phyloP scores from a whole-genome alignment of 768 basidiomycete species.

The Serpula lacrymans region DNA sequence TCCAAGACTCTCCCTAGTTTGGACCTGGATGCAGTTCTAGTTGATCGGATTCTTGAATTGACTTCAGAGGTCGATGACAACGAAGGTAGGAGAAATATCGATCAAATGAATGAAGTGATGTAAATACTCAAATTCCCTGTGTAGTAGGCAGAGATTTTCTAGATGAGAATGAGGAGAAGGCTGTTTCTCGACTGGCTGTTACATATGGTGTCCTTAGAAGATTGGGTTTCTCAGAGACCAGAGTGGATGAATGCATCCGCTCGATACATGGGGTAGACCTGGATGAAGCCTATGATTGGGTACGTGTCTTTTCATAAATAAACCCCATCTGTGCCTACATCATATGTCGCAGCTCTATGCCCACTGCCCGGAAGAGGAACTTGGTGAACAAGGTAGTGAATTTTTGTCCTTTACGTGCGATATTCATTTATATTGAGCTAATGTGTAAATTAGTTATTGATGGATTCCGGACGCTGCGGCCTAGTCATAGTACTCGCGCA shows the following conservation, averaged over 20 bases:
- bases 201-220: constrained; percentile 79
- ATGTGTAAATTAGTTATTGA: constrained; percentile 9
- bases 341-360: constrained; percentile 50
- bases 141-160: constrained; percentile 31
- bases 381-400: constrained; percentile 43
- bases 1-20: constrained; percentile 60
- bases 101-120: too few relatives aligned
- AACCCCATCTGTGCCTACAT: constrained; percentile 6
- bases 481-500: too few relatives aligned
- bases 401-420: too few relatives aligned
- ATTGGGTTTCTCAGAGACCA: constrained; percentile 68
- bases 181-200: constrained; percentile 64
- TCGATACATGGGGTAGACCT: constrained; percentile 63
- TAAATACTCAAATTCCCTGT: constrained; percentile 5
- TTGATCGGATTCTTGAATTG: constrained; percentile 58
- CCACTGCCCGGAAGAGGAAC: constrained; percentile 59
- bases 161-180: constrained; percentile 69
- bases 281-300: constrained; percentile 94
- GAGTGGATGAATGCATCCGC: constrained; percentile 69
- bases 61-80: constrained; percentile 32
- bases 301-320: constrained; percentile 31
- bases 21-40: constrained; percentile 56
- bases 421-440: too few relatives aligned
- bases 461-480: constrained; percentile 12
- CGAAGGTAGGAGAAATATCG: too few relatives aligned